Evolutionary conservation across 148 eudicot genomes (phyloP), one percentile per base, ranked within the genome.

Genomic region (Hydrangea macrophylla): DNA sequence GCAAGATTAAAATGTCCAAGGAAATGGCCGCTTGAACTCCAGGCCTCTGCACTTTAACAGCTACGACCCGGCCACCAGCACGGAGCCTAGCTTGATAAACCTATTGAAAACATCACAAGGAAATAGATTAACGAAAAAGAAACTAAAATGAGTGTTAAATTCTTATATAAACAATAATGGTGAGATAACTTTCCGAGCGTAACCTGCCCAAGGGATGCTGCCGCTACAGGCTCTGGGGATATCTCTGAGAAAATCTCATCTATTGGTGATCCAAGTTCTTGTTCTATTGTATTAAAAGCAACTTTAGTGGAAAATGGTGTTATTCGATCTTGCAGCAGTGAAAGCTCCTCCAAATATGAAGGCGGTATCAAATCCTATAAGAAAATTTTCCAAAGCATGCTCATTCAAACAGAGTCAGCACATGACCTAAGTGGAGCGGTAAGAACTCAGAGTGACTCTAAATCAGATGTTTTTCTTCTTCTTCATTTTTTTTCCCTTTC

Each of bases 181-280:
- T 30, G 53, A 24, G 33, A 35, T 35, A 35, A 51, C 51, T 45
- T 9, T 57, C 25, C n/a, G n/a, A 48, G 53, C 3, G 5, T 11
- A 58, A 90, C 98, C 98, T 93, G 98, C 51, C 98, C 98, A 61
- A 93, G 92, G 56, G 98, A 93, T 67, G 98, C 98, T 62, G 98
- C 98, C 64, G 98, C 98, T 27, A 90, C 87, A 56, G 98, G 96
- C 74, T 80, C 86, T 18, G 86, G 88, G 54, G 98, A 84, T 62
- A 93, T 87, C 80, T 90, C 92, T 0, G 95, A 90, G 81, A 93
- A 93, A 33, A 93, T 32, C 68, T 76, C 85, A 62, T 88, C 88
- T 51, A 93, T 74, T 58, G 89, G 72, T 73, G 81, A 53, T 64
- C 90, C 88, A 69, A 93, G 90, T 79, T 93, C 98, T 75, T 73